Conservation (phyloP, 1,284 basidiomycete genomes). For the Cryptococcus wingfieldii region DNA sequence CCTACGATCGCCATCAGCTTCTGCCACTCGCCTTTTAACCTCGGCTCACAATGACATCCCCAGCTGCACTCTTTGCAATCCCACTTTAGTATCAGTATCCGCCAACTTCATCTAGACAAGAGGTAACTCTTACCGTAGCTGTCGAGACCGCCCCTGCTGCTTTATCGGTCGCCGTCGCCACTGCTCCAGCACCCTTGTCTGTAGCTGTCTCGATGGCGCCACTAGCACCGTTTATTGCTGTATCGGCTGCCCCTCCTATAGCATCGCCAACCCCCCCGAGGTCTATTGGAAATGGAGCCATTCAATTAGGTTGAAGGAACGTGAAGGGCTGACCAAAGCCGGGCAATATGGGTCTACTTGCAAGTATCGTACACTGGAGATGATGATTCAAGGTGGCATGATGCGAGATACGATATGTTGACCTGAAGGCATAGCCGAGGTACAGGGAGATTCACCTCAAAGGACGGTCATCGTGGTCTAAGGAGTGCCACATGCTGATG, state of each 20-base stretch:
- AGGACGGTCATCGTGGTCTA: neutral
- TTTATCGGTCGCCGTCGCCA: conserved; percentile 1
- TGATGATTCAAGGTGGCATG: too few relatives aligned
- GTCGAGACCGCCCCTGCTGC: conserved; percentile 4
- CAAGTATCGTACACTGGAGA: too few relatives aligned
- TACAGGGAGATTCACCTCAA: neutral
- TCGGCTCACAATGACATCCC: neutral
- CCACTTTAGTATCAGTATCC: neutral
- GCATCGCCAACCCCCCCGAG: conserved; percentile 5
- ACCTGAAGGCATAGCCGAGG: too few relatives aligned
- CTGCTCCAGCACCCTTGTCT: conserved; percentile 2
- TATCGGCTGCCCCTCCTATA: neutral
- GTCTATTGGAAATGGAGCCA: conserved; percentile 6
- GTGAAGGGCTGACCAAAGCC: too few relatives aligned
- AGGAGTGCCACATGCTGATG: neutral
- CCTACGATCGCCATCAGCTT: neutral
- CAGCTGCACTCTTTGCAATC: neutral
- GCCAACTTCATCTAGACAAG: neutral
- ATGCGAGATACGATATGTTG: too few relatives aligned
- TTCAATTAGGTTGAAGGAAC: neutral
- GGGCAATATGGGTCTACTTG: too few relatives aligned
- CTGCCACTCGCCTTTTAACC: neutral
- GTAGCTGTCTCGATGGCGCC: conserved; percentile 4
- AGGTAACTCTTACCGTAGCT: conserved; percentile 3
- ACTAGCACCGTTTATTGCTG: conserved; percentile 3